Evolutionary conservation across 1,284 basidiomycete species (phyloP).

Genomic region (Cutaneotrichosporon dermatis): DNA sequence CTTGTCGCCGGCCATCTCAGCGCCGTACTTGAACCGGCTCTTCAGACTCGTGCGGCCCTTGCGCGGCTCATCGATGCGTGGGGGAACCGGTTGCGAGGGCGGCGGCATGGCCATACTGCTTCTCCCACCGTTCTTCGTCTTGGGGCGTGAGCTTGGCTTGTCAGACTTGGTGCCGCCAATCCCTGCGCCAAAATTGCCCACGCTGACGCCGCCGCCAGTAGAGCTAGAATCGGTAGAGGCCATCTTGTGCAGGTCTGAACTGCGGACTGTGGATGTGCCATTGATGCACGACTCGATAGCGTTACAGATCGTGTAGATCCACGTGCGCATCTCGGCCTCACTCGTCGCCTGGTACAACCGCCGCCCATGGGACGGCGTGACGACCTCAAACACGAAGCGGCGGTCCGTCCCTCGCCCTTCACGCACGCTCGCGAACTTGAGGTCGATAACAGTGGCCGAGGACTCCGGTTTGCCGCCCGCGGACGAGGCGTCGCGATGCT

Average conservation of each 20-base stretch:
- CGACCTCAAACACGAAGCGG: constrained; percentile 52
- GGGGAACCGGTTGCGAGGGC: constrained; percentile 22
- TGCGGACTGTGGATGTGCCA: constrained; percentile 50
- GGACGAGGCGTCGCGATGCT: constrained; percentile 43
- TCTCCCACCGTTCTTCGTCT: constrained; percentile 1
- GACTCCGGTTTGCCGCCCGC: constrained; percentile 26
- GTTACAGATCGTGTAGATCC: constrained; percentile 53
- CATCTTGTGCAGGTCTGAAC: constrained; percentile 31
- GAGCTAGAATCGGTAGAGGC: too few relatives aligned
- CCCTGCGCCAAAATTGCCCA: neutral
- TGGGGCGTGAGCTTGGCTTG: neutral
- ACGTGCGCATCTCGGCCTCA: constrained; percentile 51
- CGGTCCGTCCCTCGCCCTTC: constrained; percentile 48
- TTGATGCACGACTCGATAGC: constrained; percentile 55
- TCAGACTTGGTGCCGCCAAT: constrained; percentile 1
- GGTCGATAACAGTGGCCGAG: constrained; percentile 45
- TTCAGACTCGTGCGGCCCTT: constrained; percentile 38
- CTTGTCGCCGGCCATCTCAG: constrained; percentile 31
- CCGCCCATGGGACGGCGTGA: constrained; percentile 51
- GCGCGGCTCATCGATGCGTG: constrained; percentile 6
- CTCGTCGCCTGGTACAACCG: constrained; percentile 54
- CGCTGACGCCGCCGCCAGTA: neutral
- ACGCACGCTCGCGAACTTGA: constrained; percentile 48
- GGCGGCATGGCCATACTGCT: constrained; percentile 24
- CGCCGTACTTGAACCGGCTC: constrained; percentile 33